Evolutionary conservation across 2,329 filamentous ascomycete species (phyloP).

Genomic region (Colletotrichum euphorbiae): DNA sequence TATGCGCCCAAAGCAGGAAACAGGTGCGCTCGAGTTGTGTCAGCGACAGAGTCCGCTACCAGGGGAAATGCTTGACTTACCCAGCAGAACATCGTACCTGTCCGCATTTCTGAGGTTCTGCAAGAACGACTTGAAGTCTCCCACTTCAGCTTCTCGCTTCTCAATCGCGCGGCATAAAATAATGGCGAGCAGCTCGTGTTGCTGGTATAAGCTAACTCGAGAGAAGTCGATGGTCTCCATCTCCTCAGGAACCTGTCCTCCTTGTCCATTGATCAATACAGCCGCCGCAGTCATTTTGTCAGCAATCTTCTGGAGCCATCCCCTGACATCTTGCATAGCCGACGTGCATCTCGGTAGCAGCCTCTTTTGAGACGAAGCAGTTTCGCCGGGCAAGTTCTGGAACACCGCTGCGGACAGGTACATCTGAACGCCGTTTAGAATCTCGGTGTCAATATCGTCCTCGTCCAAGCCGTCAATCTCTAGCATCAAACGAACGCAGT

Average conservation of each 20-base stretch:
- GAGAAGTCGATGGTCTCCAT: slow-evolving; percentile 86
- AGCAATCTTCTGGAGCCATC: slow-evolving; percentile 78
- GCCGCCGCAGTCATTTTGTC: slow-evolving; percentile 82
- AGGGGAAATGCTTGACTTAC: slow-evolving; percentile 49
- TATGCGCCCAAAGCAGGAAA: slow-evolving; percentile 83
- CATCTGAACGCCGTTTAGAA: slow-evolving; percentile 62
- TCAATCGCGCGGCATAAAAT: slow-evolving; percentile 84
- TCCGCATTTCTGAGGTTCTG: slow-evolving; percentile 76
- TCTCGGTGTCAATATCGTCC: slow-evolving; percentile 61
- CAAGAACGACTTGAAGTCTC: slow-evolving; percentile 81
- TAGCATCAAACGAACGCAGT: slow-evolving; percentile 84
- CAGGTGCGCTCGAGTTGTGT: slow-evolving; percentile 73
- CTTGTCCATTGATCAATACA: slow-evolving; percentile 75
- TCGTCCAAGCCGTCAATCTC: slow-evolving; percentile 74
- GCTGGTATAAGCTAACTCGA: slow-evolving; percentile 81
- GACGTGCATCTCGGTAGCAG: slow-evolving; percentile 79
- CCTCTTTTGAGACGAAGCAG: slow-evolving; percentile 51
- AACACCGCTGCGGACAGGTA: slow-evolving; percentile 69
- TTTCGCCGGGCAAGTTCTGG: slow-evolving; percentile 49
- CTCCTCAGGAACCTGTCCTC: slow-evolving; percentile 67
- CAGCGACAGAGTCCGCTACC: background rate
- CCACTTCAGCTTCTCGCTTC: slow-evolving; percentile 74
- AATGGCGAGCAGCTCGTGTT: slow-evolving; percentile 90
- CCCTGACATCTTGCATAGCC: slow-evolving; percentile 80
- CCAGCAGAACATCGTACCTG: slow-evolving; percentile 76